These are phyloP conservation scores for Sphaerostilbella broomeana DNA, from an alignment of 2,329 filamentous ascomycete species.

Conservation along the genomic window DNA sequence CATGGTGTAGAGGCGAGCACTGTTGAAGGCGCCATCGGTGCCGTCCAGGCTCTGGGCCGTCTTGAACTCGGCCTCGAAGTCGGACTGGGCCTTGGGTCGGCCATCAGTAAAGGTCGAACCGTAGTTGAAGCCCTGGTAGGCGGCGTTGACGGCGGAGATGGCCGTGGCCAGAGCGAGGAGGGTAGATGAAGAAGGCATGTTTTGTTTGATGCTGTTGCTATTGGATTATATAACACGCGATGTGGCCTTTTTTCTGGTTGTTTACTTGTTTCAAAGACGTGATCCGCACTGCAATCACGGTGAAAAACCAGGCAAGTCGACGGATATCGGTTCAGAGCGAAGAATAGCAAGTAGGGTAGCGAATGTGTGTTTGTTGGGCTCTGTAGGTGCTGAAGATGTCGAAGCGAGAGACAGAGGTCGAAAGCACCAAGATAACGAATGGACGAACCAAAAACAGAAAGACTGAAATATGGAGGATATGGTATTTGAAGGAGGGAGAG, in stretches of 20 bases:
- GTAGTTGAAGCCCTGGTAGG: conserved; percentile 66
- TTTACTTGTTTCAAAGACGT: too few relatives aligned
- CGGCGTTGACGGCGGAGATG: conserved; percentile 30
- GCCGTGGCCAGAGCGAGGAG: conserved; percentile 31
- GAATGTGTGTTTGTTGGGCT: conserved; percentile 3
- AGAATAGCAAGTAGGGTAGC: conserved; percentile 3
- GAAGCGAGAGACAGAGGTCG: conserved; percentile 6
- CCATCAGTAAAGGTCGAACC: conserved; percentile 56
- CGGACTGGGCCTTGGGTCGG: conserved; percentile 50
- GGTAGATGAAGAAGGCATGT: conserved; percentile 27
- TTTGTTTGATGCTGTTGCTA: conserved; percentile 7
- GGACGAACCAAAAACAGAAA: background rate
- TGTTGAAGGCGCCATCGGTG: conserved; percentile 56
- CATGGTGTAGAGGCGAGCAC: conserved; percentile 70
- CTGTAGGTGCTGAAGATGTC: too few relatives aligned
- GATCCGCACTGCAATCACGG: too few relatives aligned
- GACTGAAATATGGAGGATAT: background rate
- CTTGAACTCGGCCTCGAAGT: conserved; percentile 66
- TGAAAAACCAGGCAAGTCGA: too few relatives aligned
- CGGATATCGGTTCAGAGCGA: too few relatives aligned
- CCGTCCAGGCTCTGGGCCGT: conserved; percentile 57
- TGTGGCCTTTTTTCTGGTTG: too few relatives aligned
- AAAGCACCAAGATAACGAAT: background rate
- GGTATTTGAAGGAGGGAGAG: background rate
- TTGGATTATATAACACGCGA: too few relatives aligned